A percentile compares a stretch with the other conserved stretches of the same genome.
These are phyloP conservation scores for Primulina eburnea DNA, from an alignment of 257 asterid species.

Conservation along the genomic window DNA sequence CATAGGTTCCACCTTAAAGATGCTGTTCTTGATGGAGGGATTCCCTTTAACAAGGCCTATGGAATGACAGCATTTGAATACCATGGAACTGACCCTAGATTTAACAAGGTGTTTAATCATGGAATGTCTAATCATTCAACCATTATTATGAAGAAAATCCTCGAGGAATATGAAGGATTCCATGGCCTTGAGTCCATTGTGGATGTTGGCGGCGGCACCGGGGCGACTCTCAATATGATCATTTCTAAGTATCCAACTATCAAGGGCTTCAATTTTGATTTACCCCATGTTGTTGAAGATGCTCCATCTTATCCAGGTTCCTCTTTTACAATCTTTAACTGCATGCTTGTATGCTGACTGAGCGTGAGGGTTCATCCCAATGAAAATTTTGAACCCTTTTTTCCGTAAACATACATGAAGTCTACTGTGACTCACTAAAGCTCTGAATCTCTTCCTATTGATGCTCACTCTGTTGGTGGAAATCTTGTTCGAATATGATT, in stretches of 20 bases:
- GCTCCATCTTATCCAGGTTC: not conserved
- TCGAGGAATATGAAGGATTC: not conserved
- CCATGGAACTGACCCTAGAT: not conserved
- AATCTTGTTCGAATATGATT: not conserved
- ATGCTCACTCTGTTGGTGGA: too few relatives aligned
- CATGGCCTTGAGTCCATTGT: not conserved
- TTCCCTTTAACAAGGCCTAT: not conserved
- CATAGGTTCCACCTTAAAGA: not conserved
- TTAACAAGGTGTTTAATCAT: not conserved
- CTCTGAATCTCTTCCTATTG: too few relatives aligned
- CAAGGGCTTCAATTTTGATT: not conserved
- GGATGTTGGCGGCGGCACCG: not conserved
- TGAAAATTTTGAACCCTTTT: too few relatives aligned
- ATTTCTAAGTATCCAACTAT: not conserved
- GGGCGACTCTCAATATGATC: not conserved
- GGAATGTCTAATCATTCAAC: not conserved
- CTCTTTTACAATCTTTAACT: not conserved
- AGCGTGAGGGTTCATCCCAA: too few relatives aligned
- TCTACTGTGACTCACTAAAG: too few relatives aligned
- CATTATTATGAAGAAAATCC: not conserved
- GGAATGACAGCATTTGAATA: not conserved
- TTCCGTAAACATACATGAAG: too few relatives aligned
- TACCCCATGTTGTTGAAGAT: not conserved
- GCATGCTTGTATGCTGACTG: too few relatives aligned
- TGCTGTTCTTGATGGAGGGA: not conserved